phyloP scores from a whole-genome alignment of 2,329 filamentous ascomycete genomes.

The Fusarium nisikadoi region DNA sequence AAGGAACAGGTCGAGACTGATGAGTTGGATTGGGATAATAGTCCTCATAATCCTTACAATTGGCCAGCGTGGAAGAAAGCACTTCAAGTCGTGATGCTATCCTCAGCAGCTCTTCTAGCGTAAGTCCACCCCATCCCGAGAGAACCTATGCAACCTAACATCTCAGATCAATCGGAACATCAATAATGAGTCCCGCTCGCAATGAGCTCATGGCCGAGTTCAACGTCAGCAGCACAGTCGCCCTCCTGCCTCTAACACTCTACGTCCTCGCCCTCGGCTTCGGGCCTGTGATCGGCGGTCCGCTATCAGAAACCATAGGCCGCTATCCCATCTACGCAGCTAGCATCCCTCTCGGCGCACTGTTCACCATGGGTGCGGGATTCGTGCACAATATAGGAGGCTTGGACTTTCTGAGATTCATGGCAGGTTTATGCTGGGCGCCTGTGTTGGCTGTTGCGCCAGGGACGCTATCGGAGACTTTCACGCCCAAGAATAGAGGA shows the following conservation, averaged over 20 bases:
- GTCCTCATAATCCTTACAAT: constrained; percentile 62
- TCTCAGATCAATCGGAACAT: constrained; percentile 23
- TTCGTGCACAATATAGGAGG: constrained; percentile 61
- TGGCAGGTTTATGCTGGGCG: constrained; percentile 63
- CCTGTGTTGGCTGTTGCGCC: constrained; percentile 61
- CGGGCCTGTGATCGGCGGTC: constrained; percentile 69
- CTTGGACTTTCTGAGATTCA: constrained; percentile 65
- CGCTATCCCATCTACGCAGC: constrained; percentile 63
- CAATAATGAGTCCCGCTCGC: constrained; percentile 35
- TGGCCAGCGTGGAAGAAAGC: constrained; percentile 58
- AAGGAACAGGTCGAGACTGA: constrained; percentile 4
- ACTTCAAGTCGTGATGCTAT: constrained; percentile 52
- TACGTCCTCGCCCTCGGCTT: constrained; percentile 70
- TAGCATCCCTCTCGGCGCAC: constrained; percentile 57
- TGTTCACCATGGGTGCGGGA: constrained; percentile 67
- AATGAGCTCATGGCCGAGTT: constrained; percentile 62
- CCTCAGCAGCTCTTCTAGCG: constrained; percentile 55
- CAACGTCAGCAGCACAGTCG: constrained; percentile 62
- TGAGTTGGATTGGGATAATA: constrained; percentile 49
- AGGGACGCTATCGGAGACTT: constrained; percentile 63
- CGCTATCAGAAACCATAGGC: constrained; percentile 68
- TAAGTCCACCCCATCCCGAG: constrained; percentile 39
- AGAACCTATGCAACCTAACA: neutral
- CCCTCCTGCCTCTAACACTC: constrained; percentile 68
- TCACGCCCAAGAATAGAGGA: constrained; percentile 54